Base-by-base conservation (phyloP, 768 basidiomycete genomes). In the Macrolepiota albuminosa region DNA sequence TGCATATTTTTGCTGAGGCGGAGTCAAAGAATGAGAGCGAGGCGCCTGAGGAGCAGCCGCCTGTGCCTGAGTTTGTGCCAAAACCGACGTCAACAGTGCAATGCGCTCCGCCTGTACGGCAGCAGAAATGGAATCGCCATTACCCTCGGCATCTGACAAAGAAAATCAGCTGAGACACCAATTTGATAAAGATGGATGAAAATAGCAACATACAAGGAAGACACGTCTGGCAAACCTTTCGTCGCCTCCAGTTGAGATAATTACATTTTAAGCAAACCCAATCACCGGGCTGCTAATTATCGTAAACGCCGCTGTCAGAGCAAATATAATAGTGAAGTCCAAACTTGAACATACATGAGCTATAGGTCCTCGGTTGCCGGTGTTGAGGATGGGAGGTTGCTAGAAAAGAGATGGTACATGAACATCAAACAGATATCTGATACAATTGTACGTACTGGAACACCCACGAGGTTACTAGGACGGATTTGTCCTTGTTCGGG, bases 191-290 rank as follows among this genome's bases (percentile, higher is more conserved):
- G 47, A 39, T 52, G 54, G 49, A 40, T 49, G 43, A 29, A 54
- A 59, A 61, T 36, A 60, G 45, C 26, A 59, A 81, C 87, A 63
- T 67, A 91, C 89, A 93, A 51, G 91, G 91, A 61, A 84, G 83
- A 72, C 91, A 93, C 10, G 89, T 92, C 78, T 93, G 91, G 75
- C 91, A 94, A 60, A 94, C 92, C 72, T 93, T 93, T 57, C 91
- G 77, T 59, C 91, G 75, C 64, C 91, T 80, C 91, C 91, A 94
- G 70, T 94, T 94, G 64, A 92, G 72, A 73, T 94, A 93, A 68
- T 89, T 88, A 72, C 92, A 94, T 69, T 88, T 90, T 63, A 79
- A 77, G 73, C 91, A 94, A 58, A 91, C 80, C 91, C 88, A 89
- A 75, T 89, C 88, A 18, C 87, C 87, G 6, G 87, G 87, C 78